A percentile compares a stretch with the other conserved stretches of the same genome.
These are phyloP conservation scores for Pistacia vera DNA, from an alignment of 345 rosid genomes.

Conservation along the genomic window DNA sequence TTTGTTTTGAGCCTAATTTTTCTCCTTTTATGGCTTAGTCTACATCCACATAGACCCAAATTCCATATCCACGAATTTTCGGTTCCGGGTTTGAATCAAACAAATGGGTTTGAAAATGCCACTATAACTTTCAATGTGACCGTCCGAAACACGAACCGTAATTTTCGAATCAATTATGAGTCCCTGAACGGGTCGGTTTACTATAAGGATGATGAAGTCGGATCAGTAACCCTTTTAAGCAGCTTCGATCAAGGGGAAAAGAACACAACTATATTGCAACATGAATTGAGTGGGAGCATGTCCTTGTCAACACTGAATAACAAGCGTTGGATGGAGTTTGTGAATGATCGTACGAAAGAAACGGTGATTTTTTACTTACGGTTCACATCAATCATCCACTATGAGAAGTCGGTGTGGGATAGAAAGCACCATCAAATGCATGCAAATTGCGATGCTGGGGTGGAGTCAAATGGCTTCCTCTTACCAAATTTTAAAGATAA, in stretches of 20 bases:
- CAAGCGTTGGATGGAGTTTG: constrained; percentile 31
- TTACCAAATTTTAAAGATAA: constrained; percentile 14
- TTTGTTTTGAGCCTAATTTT: constrained; percentile 24
- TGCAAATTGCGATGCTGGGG: constrained; percentile 29
- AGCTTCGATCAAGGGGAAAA: constrained; percentile 34
- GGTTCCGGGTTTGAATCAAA: constrained; percentile 29
- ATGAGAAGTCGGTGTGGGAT: constrained; percentile 31
- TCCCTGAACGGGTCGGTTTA: constrained; percentile 23
- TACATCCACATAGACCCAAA: constrained; percentile 20
- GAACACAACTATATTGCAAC: constrained; percentile 20
- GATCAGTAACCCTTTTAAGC: constrained; percentile 14
- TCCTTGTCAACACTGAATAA: constrained; percentile 22
- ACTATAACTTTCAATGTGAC: constrained; percentile 28
- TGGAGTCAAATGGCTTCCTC: constrained; percentile 33
- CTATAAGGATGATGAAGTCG: constrained; percentile 28
- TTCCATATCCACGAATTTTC: constrained; percentile 24
- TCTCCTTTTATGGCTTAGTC: constrained; percentile 34
- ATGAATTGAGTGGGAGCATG: constrained; percentile 24
- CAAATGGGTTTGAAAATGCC: constrained; percentile 29
- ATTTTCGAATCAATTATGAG: constrained; percentile 30
- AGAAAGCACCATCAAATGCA: constrained; percentile 32
- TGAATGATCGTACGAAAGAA: constrained; percentile 23
- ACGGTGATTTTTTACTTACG: constrained; percentile 24
- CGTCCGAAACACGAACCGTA: constrained; percentile 35
- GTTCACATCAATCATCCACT: constrained; percentile 21